Conservation (phyloP, 140 eudicot species). For the Eryngium alpinum region DNA sequence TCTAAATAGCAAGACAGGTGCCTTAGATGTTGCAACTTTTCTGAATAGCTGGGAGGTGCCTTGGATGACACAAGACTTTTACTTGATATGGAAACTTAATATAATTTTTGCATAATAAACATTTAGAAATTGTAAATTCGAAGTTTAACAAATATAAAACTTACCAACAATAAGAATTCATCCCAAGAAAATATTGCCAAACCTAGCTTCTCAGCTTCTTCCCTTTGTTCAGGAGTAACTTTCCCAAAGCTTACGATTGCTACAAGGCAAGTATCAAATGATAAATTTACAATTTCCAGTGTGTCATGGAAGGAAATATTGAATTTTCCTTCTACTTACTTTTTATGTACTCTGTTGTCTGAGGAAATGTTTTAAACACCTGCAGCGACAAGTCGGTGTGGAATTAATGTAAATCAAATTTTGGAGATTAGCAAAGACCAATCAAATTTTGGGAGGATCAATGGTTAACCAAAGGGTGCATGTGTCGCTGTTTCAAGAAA, state of each 20-base stretch:
- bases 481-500: too few relatives aligned
- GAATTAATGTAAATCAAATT: constrained; percentile 3
- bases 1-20: constrained; percentile 3
- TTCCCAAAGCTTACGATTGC: constrained; percentile 95
- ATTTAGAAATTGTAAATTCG: background rate
- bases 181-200: constrained; percentile 70
- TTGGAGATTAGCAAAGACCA: too few relatives aligned
- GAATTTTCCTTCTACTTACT: constrained; percentile 51
- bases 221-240: constrained; percentile 57
- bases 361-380: constrained; percentile 74
- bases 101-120: background rate
- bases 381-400: constrained; percentile 30
- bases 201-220: constrained; percentile 62
- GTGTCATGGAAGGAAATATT: background rate
- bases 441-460: too few relatives aligned
- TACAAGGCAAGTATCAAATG: constrained; percentile 18
- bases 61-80: background rate
- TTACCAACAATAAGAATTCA: constrained; percentile 71
- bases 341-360: constrained; percentile 59
- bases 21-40: background rate
- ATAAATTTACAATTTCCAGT: constrained; percentile 3
- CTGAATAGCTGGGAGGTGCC: constrained; percentile 4
- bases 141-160: constrained; percentile 13
- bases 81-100: background rate
- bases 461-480: too few relatives aligned